Conservation (phyloP, 2,329 filamentous ascomycete species). For the Cryphonectria radicalis region DNA sequence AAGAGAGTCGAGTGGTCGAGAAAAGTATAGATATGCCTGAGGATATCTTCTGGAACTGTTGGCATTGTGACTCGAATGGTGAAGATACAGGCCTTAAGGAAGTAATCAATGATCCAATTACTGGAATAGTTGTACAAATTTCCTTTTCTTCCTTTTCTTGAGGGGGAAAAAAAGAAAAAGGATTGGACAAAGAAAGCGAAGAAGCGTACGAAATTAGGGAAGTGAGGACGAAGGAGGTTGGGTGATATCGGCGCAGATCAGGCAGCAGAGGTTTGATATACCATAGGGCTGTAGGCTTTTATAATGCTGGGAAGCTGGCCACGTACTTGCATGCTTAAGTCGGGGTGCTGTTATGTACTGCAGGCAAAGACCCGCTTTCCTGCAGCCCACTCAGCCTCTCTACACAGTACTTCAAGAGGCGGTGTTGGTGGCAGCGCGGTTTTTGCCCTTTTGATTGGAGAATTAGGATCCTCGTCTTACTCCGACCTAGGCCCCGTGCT, state of each 20-base stretch:
- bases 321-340: background rate
- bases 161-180: too few species aligned
- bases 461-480: background rate
- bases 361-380: background rate
- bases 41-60: conserved; percentile 13
- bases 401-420: background rate
- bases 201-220: too few species aligned
- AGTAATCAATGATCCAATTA: background rate
- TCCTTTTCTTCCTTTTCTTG: too few species aligned
- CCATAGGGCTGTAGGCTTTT: background rate
- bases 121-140: too few species aligned
- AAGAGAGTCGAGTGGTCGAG: conserved; percentile 14
- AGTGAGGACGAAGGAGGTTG: background rate
- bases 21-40: conserved; percentile 12
- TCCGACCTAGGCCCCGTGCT: background rate
- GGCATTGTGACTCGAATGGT: conserved; percentile 3
- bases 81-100: background rate
- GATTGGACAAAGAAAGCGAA: too few species aligned
- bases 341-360: too few species aligned
- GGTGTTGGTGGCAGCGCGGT: background rate
- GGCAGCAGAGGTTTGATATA: background rate
- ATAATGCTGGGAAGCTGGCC: background rate
- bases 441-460: background rate
- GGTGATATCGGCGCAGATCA: background rate
- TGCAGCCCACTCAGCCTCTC: background rate